phyloP scores from a whole-genome alignment of 2,329 filamentous ascomycete genomes.

The Colletotrichum falcatum region DNA sequence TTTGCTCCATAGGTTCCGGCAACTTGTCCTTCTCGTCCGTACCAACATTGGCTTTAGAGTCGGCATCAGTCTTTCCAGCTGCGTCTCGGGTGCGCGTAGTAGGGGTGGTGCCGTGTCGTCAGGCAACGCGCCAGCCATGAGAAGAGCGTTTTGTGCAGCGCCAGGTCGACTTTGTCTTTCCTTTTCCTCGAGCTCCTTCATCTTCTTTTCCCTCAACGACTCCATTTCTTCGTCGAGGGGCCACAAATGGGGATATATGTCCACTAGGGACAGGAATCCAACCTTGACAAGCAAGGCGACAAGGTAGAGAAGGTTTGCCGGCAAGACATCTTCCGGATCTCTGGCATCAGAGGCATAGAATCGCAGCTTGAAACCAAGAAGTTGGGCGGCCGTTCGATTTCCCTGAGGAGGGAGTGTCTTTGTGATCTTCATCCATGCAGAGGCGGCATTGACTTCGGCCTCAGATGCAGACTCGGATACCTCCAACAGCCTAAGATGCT shows the following conservation, averaged over 20 bases:
- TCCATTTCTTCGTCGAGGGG: slow-evolving; percentile 88
- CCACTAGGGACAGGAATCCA: slow-evolving; percentile 91
- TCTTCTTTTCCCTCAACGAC: slow-evolving; percentile 73
- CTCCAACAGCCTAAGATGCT: slow-evolving; percentile 63
- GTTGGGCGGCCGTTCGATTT: slow-evolving; percentile 91
- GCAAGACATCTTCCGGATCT: slow-evolving; percentile 80
- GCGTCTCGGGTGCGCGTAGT: slow-evolving; percentile 62
- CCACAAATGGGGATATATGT: slow-evolving; percentile 93
- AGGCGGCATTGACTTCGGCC: slow-evolving; percentile 67
- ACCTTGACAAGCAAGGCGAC: slow-evolving; percentile 95
- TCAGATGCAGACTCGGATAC: slow-evolving; percentile 56
- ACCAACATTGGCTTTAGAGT: slow-evolving; percentile 62
- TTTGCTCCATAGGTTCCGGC: slow-evolving; percentile 87
- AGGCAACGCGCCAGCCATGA: slow-evolving; percentile 85
- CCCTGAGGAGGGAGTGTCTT: slow-evolving; percentile 85
- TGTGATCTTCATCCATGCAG: slow-evolving; percentile 83
- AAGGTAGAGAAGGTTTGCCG: slow-evolving; percentile 92
- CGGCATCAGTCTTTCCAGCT: slow-evolving; percentile 63
- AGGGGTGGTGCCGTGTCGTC: slow-evolving; percentile 77
- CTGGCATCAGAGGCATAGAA: slow-evolving; percentile 90
- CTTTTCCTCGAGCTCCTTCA: slow-evolving; percentile 82
- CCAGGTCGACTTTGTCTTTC: slow-evolving; percentile 79
- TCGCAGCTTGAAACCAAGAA: slow-evolving; percentile 95
- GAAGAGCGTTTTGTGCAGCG: slow-evolving; percentile 82
- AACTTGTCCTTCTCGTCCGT: slow-evolving; percentile 63